These are phyloP conservation scores for Naganishia kalamii DNA, from an alignment of 768 basidiomycete genomes.

Conservation along the genomic window DNA sequence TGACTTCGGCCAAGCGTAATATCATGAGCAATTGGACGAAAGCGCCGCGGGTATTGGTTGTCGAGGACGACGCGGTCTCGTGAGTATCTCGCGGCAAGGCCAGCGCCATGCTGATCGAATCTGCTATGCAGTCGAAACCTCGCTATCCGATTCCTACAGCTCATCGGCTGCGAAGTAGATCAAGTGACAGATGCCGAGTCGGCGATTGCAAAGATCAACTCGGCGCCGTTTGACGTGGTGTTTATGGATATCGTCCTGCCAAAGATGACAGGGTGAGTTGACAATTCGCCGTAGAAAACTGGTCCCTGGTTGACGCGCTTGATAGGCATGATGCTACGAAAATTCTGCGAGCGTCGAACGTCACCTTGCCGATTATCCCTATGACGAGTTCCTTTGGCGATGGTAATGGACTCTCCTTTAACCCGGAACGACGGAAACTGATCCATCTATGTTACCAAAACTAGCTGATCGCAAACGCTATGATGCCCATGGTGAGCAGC, in stretches of 20 bases:
- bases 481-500: conserved; percentile 4
- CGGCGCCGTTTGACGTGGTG: conserved; percentile 91
- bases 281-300: conserved; percentile 23
- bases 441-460: neutral
- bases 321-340: conserved; percentile 60
- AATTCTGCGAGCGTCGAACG: conserved; percentile 88
- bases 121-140: conserved; percentile 59
- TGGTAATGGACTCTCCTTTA: conserved; percentile 57
- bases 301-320: conserved; percentile 24
- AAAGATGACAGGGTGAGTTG: conserved; percentile 44
- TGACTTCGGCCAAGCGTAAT: neutral
- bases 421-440: conserved; percentile 54
- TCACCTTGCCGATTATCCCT: conserved; percentile 91
- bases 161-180: conserved; percentile 90
- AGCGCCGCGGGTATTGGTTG: conserved; percentile 76
- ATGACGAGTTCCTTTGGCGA: conserved; percentile 59
- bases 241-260: conserved; percentile 94
- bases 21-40: conserved; percentile 7
- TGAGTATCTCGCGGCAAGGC: neutral
- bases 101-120: neutral
- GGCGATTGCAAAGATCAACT: conserved; percentile 93
- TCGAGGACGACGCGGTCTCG: conserved; percentile 84
- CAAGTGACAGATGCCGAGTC: conserved; percentile 87
- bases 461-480: conserved; percentile 41
- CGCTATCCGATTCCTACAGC: conserved; percentile 86